phyloP scores from a whole-genome alignment of 1,139 yeast species.

The Pichia sp. region DNA sequence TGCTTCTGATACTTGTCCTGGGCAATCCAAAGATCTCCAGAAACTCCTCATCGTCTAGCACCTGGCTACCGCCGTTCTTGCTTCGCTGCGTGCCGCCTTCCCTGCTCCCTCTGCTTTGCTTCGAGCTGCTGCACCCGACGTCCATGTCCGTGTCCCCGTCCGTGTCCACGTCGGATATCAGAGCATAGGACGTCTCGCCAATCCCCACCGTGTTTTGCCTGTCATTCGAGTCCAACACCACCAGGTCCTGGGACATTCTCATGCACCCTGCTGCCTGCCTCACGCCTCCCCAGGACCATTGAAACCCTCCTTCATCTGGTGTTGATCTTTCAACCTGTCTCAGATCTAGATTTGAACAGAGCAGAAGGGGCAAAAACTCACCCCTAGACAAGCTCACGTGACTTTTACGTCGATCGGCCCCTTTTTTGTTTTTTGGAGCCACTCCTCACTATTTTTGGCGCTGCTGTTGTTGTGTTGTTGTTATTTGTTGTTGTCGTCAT shows the following conservation, averaged over 20 bases:
- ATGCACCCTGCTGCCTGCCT: neutral
- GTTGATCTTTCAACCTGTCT: neutral
- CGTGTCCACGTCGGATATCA: neutral
- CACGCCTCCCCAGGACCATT: neutral
- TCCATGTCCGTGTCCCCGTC: neutral
- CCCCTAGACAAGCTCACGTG: too few species aligned
- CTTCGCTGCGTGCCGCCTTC: neutral
- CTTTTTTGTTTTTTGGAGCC: too few species aligned
- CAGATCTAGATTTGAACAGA: too few species aligned
- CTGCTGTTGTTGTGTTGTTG: too few species aligned
- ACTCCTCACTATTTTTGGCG: too few species aligned
- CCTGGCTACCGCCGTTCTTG: neutral
- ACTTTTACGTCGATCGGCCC: too few species aligned
- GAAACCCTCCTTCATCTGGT: neutral
- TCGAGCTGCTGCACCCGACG: neutral
- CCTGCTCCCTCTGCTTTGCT: neutral
- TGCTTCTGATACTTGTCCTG: neutral
- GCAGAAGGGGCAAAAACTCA: too few species aligned
- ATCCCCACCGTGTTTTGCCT: neutral
- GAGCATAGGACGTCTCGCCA: neutral
- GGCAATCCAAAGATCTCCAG: conserved; percentile 1
- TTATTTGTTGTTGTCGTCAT: too few species aligned
- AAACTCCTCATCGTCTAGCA: conserved; percentile 1
- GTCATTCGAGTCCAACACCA: neutral
- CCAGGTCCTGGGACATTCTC: neutral